A percentile compares a stretch with the other conserved stretches of the same genome.
Conservation (phyloP, 2,329 filamentous ascomycete species). For the Ophiostoma australiae region DNA sequence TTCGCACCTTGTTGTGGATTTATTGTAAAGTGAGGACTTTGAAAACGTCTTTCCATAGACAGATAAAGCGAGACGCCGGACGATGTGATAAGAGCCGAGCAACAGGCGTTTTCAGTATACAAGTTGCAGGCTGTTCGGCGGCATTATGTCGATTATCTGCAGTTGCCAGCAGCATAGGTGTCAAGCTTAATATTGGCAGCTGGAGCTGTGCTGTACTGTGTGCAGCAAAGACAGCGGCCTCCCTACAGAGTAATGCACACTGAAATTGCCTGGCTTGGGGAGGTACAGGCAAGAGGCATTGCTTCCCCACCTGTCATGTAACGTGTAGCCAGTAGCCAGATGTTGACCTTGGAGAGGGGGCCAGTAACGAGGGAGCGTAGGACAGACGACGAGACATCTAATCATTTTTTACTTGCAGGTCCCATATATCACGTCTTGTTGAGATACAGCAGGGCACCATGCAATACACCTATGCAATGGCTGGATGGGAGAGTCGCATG, state of each 20-base stretch:
- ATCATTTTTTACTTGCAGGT: background rate
- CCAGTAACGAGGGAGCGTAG: background rate
- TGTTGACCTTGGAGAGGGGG: slow-evolving; percentile 34
- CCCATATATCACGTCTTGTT: slow-evolving; percentile 9
- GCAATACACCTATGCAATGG: slow-evolving; percentile 13
- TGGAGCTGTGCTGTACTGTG: background rate
- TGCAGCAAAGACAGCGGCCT: background rate
- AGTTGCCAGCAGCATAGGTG: background rate
- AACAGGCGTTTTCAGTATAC: background rate
- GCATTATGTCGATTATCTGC: background rate
- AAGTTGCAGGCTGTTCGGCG: background rate
- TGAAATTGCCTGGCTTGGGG: slow-evolving; percentile 11
- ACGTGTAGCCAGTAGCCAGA: slow-evolving; percentile 33
- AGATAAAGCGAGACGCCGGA: background rate
- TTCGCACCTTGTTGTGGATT: background rate
- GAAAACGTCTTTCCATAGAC: background rate
- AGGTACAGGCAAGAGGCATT: slow-evolving; percentile 27
- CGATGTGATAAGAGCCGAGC: background rate
- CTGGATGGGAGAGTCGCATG: slow-evolving; percentile 14
- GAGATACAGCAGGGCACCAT: slow-evolving; percentile 2
- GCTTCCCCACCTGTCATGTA: slow-evolving; percentile 38
- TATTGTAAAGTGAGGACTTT: background rate
- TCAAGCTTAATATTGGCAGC: background rate
- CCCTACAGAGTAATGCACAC: background rate
- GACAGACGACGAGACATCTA: background rate